Conservation (phyloP, 805 yeast genomes). For the Priceomyces medius region DNA sequence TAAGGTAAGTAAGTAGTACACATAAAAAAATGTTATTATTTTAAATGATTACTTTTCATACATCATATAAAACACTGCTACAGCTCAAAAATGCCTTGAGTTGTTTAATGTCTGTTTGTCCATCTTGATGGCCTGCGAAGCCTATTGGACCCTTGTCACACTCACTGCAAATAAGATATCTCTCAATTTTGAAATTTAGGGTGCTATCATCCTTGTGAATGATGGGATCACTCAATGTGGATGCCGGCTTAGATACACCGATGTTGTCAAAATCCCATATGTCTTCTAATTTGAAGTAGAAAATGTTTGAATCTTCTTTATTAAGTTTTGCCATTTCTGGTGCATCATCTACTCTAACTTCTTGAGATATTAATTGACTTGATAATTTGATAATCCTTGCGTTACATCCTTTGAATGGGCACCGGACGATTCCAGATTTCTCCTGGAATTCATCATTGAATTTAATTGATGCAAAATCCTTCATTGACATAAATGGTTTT, state of each 20-base stretch:
- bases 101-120: slow-evolving; percentile 33
- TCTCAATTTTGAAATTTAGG: slow-evolving; percentile 36
- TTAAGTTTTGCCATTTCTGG: slow-evolving; percentile 27
- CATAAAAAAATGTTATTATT: not conserved
- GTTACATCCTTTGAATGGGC: slow-evolving; percentile 22
- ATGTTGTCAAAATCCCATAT: slow-evolving; percentile 81
- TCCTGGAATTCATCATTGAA: not conserved
- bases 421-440: slow-evolving; percentile 12
- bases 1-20: too few relatives aligned
- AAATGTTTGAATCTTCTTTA: slow-evolving; percentile 6
- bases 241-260: slow-evolving; percentile 59
- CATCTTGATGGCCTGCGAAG: slow-evolving; percentile 48
- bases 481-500: not conserved
- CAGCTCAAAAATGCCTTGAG: slow-evolving; percentile 46
- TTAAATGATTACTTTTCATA: too few relatives aligned
- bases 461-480: not conserved
- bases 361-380: slow-evolving; percentile 4
- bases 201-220: slow-evolving; percentile 13
- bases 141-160: slow-evolving; percentile 82
- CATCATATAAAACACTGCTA: slow-evolving; percentile 45
- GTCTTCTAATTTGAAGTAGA: slow-evolving; percentile 49
- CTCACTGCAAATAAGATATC: slow-evolving; percentile 67
- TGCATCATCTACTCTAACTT: slow-evolving; percentile 18
- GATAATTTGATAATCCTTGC: slow-evolving; percentile 14
- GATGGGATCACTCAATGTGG: slow-evolving; percentile 24